Evolutionary conservation across 208 protist species (phyloP).

Genomic region (Trypanosoma cruzi): DNA sequence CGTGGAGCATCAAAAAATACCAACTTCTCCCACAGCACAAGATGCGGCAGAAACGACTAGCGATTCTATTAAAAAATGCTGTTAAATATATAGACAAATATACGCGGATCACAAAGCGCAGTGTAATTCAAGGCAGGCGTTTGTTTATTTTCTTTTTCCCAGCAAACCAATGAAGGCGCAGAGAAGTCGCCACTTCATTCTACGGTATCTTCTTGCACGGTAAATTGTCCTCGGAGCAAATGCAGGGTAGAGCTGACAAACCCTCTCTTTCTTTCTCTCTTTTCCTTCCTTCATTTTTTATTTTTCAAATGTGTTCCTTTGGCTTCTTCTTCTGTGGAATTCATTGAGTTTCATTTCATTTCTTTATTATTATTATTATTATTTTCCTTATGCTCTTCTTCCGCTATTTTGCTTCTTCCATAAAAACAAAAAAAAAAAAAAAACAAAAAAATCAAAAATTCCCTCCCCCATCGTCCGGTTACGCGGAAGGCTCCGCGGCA

Average conservation of each 20-base stretch:
- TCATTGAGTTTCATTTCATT: not conserved
- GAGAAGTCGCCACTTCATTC: not conserved
- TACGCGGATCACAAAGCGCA: no score
- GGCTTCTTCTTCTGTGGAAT: not conserved
- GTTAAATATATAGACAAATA: not conserved
- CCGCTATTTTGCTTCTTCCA: not conserved
- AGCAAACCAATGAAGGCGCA: not conserved
- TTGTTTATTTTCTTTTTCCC: constrained; percentile 23
- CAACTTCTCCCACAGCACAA: not conserved
- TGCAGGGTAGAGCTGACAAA: no score
- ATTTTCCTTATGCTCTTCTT: constrained; percentile 11
- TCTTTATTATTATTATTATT: not conserved
- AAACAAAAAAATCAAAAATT: not conserved
- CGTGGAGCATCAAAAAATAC: not conserved
- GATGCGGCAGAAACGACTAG: not conserved
- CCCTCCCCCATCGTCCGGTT: no score
- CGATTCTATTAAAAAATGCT: constrained; percentile 8
- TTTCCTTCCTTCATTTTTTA: not conserved
- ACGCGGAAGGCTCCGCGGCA: not conserved
- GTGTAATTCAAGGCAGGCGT: no score
- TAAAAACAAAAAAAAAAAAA: not conserved
- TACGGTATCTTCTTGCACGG: no score
- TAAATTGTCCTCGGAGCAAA: no score
- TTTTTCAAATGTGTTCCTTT: not conserved
- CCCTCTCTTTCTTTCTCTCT: no score